Evolutionary conservation across 352 stramenopile species (phyloP), one percentile per base, ranked within the genome.

Genomic region (Phytophthora palmivora): DNA sequence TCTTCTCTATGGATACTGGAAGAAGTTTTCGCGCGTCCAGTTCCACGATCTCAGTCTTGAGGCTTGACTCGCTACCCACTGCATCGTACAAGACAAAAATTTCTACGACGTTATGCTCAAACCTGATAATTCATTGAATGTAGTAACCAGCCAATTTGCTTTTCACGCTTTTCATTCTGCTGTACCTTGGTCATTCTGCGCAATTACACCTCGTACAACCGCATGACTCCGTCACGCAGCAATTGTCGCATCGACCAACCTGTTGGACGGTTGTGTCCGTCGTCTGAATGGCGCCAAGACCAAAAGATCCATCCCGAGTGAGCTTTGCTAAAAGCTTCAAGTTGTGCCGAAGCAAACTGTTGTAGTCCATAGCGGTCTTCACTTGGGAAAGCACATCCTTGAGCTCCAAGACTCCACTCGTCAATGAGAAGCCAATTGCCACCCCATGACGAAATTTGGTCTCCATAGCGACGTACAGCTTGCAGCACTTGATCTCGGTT

Each of bases 271-370:
- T 73, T 75, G 53, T 86, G 70, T 47, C 66, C 60, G 50, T 94
- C 84, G 56, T 94, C 87, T 3, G 79, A 80, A 43, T 94, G 85
- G 26, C 79, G 78, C 87, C 87, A 96, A 32, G 72, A 90, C 87
- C 87, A 96, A 72, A 96, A 96, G 22, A 87, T 84, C 85, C 84
- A 96, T n/a, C 87, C 87, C 3, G 79, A 76, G 46, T 92, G 82
- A 15, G 86, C 86, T 6, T 78, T 60, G 24, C 60, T 62, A 37
- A 93, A 90, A 0, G 76, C 76, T 19, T 82, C 51, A 5, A 92
- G 68, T 58, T 92, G 83, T 0, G 80, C 78, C 16, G 74, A 58
- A 0, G 79, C 87, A 21, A 93, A 88, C 18, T 72, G 63, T 48
- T 78, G 60, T 44, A 91, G 53, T 30, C 71, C 51, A 15, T 63